Evolutionary conservation across 139 green algal genomes (phyloP), one percentile per base, ranked within the genome.

Genomic region (Chlamydomonas sp.): DNA sequence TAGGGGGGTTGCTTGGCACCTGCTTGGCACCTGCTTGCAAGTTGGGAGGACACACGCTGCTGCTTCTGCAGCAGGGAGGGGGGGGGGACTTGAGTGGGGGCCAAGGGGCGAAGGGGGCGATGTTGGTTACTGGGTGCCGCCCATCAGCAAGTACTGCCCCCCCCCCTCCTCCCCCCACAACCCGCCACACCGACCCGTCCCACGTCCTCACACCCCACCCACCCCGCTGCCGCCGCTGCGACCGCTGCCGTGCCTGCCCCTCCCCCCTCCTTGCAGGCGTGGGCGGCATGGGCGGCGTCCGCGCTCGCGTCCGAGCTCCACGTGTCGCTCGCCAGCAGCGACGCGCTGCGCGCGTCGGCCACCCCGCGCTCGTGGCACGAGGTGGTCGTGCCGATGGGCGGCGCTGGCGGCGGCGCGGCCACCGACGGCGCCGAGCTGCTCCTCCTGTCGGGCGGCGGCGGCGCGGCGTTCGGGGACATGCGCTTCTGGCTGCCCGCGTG

Each of bases 401-500:
- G 34, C 5, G 58, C 5, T 2, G 26, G 2, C 2, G 58, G 10
- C 2, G 69, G 58, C 58, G 3, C 13, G 1, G 37, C 22, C n/a
- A 58, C 4, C 4, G 48, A 48, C 5, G 30, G 48, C 6, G 65
- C 47, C 38, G 49, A 31, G 8, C 49, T 28, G 35, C 58, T 69
- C 35, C 28, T 63, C 20, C 39, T 66, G 33, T 66, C 59, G 13
- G 43, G 62, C 62, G n/a, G 28, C 20, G 8, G 5, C n/a, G 50
- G 50, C 50, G 49, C 35, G 8, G 72, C 58, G 37, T 47, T 48
- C 4, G 87, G 68, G n/a, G 90, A 95, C 75, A 89, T 96, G 85
- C 79, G 83, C 22, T 95, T 97, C 74, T 59, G 31, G 10, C 83
- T 97, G 72, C 91, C 91, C 0, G 82, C 79, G 0, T 81, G 74